These are phyloP conservation scores for Metschnikowia cerradonensis DNA, from an alignment of 805 yeast genomes.

Conservation along the genomic window DNA sequence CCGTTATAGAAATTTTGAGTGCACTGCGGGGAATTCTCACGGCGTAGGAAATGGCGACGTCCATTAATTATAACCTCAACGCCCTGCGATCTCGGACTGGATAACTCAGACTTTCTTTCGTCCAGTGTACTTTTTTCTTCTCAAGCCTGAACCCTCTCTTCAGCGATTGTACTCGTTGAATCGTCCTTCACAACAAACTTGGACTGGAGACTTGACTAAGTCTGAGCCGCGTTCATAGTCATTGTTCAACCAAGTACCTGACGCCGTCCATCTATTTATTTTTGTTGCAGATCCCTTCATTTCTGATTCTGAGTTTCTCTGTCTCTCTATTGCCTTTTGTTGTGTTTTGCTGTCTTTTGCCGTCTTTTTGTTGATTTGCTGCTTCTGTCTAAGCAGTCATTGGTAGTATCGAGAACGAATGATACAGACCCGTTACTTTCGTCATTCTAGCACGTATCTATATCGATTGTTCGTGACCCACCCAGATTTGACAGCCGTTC, in stretches of 20 bases:
- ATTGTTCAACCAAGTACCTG: background rate
- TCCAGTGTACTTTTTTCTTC: background rate
- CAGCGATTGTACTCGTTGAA: background rate
- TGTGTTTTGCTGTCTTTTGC: background rate
- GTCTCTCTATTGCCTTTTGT: no score
- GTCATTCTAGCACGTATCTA: background rate
- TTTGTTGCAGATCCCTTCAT: background rate
- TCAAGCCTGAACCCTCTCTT: background rate
- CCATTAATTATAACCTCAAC: background rate
- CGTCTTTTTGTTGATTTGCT: background rate
- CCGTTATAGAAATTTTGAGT: constrained; percentile 3
- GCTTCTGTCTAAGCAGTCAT: background rate
- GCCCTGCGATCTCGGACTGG: background rate
- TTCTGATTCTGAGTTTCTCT: no score
- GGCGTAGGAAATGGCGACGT: background rate
- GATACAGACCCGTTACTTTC: background rate
- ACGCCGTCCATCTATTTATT: background rate
- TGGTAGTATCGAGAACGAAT: background rate
- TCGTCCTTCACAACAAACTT: background rate
- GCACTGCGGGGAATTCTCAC: constrained; percentile 3
- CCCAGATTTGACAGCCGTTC: background rate
- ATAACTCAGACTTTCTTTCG: background rate
- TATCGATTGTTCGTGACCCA: background rate
- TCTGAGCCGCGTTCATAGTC: background rate
- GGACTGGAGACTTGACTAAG: background rate